These are phyloP conservation scores for Hemisphaericaspora subhashii DNA, from an alignment of 1,139 yeast genomes.

Conservation along the genomic window DNA sequence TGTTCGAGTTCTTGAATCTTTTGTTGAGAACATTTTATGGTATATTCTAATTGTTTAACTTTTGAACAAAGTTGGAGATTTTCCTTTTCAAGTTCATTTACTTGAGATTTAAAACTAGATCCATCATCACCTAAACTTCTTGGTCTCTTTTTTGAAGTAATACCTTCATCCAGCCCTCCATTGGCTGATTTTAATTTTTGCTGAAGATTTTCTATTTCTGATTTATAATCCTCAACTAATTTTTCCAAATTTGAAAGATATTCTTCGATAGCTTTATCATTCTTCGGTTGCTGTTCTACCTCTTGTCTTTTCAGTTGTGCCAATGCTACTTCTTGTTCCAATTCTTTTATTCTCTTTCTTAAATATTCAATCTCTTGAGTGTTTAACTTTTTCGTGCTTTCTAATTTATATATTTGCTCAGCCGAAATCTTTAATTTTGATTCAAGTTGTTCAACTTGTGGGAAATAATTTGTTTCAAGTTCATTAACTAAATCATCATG, in stretches of 20 bases:
- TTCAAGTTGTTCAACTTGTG: conserved; percentile 18
- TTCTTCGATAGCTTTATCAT: conserved; percentile 29
- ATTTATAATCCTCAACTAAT: conserved; percentile 57
- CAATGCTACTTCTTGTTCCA: conserved; percentile 29
- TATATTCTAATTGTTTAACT: conserved; percentile 32
- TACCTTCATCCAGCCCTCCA: conserved; percentile 17
- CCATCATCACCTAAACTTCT: conserved; percentile 22
- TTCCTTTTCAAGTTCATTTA: conserved; percentile 38
- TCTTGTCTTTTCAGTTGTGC: too few species aligned
- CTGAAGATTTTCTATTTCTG: conserved; percentile 49
- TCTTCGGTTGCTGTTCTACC: conserved; percentile 14
- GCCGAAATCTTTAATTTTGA: conserved; percentile 19
- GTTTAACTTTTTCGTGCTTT: conserved; percentile 55
- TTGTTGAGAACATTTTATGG: conserved; percentile 30
- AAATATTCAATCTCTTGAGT: conserved; percentile 62
- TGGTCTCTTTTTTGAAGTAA: conserved; percentile 30
- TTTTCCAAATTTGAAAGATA: conserved; percentile 47
- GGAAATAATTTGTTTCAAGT: conserved; percentile 17
- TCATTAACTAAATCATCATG: conserved; percentile 11
- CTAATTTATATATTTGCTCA: conserved; percentile 40
- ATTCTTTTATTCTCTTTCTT: conserved; percentile 42
- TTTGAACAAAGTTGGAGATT: conserved; percentile 41
- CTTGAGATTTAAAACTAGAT: conserved; percentile 25
- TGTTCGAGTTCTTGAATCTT: conserved; percentile 31
- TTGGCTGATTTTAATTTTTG: conserved; percentile 16